phyloP scores from a whole-genome alignment of 495 filamentous ascomycete genomes.

The Pseudomonodictys pantanalensis region DNA sequence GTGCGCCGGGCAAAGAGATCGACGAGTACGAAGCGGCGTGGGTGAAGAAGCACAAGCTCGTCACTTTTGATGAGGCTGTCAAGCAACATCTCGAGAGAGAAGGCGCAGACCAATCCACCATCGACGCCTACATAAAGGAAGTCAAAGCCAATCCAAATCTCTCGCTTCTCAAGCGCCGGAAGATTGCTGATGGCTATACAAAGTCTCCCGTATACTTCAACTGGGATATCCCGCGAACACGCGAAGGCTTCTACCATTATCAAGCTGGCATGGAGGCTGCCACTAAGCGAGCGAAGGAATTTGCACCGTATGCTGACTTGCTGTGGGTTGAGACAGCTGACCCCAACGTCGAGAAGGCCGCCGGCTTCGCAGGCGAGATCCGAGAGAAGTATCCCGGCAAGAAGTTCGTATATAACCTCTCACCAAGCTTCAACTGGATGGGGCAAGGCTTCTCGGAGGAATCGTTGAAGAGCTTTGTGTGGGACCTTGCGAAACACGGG shows the following conservation, averaged over 20 bases:
- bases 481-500: slow-evolving; percentile 91
- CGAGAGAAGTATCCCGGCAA: slow-evolving; percentile 65
- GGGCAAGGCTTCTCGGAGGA: slow-evolving; percentile 81
- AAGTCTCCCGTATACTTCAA: slow-evolving; percentile 70
- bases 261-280: slow-evolving; percentile 81
- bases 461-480: slow-evolving; percentile 81
- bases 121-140: slow-evolving; percentile 61
- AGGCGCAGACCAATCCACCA: slow-evolving; percentile 56
- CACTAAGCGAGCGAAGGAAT: slow-evolving; percentile 87
- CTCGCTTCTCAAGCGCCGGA: slow-evolving; percentile 71
- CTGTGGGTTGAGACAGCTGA: slow-evolving; percentile 96
- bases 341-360: slow-evolving; percentile 73
- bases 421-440: slow-evolving; percentile 98
- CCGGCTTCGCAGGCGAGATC: slow-evolving; percentile 72
- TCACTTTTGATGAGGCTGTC: slow-evolving; percentile 90
- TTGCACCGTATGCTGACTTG: slow-evolving; percentile 89
- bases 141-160: slow-evolving; percentile 65
- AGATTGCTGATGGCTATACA: slow-evolving; percentile 63
- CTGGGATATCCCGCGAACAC: slow-evolving; percentile 89
- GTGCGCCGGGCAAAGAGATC: slow-evolving; percentile 74
- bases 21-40: slow-evolving; percentile 82
- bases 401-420: slow-evolving; percentile 92
- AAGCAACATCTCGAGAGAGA: slow-evolving; percentile 66
- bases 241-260: slow-evolving; percentile 97
- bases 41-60: slow-evolving; percentile 81